A percentile compares a stretch with the other conserved stretches of the same genome.
phyloP scores from a whole-genome alignment of 192 early-diverging fungal genomes.

The Coemansia sp. region DNA sequence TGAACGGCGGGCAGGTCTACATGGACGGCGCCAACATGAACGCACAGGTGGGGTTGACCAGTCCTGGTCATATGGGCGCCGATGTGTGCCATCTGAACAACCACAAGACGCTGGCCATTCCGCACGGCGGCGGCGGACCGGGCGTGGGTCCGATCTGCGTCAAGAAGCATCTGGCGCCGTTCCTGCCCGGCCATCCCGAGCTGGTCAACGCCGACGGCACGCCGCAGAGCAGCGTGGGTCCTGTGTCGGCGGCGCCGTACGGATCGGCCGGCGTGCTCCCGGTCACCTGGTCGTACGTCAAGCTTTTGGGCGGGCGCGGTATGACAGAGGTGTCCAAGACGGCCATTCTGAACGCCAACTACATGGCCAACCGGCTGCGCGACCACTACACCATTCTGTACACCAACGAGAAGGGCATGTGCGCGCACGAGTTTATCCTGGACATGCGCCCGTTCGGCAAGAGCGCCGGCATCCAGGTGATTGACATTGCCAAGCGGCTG shows the following conservation, averaged over 20 bases:
- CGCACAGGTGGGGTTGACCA: constrained; percentile 79
- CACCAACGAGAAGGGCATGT: constrained; percentile 91
- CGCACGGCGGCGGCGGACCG: constrained; percentile 98
- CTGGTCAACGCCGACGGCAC: constrained; percentile 63
- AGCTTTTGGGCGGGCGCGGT: constrained; percentile 95
- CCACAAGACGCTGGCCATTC: constrained; percentile 99
- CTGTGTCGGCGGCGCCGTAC: constrained; percentile 94
- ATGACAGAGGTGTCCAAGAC: constrained; percentile 80
- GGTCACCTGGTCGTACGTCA: constrained; percentile 98
- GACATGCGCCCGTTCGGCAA: constrained; percentile 87
- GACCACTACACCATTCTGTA: constrained; percentile 90
- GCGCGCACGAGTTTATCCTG: constrained; percentile 99
- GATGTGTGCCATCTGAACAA: constrained; percentile 99
- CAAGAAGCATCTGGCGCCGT: constrained; percentile 84
- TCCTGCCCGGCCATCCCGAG: constrained; percentile 89
- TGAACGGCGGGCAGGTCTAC: constrained; percentile 95
- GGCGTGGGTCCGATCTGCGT: constrained; percentile 97
- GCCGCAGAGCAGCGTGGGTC: constrained; percentile 70
- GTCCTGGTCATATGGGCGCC: constrained; percentile 91
- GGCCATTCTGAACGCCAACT: constrained; percentile 97
- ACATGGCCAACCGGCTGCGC: constrained; percentile 89
- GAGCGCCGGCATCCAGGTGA: constrained; percentile 77
- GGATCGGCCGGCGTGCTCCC: constrained; percentile 95
- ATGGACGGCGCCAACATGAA: constrained; percentile 97
- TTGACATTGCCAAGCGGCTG: constrained; percentile 98